Conservation (phyloP, 192 early-diverging fungal genomes). For the Helicostylum pulchrum region DNA sequence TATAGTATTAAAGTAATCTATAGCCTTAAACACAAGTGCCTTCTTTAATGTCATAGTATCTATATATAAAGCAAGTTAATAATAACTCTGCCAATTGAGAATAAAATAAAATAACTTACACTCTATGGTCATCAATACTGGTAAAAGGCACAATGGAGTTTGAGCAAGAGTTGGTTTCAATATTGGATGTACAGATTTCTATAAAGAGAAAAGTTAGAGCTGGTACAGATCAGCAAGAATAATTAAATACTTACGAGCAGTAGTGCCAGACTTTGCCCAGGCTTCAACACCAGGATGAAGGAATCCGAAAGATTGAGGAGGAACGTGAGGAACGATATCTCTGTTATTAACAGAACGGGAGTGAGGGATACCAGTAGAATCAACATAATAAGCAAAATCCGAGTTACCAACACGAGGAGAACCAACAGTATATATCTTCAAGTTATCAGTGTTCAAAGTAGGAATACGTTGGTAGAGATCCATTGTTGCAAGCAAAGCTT, state of each 20-base stretch:
- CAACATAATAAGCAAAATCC: conserved; percentile 12
- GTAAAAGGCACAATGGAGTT: conserved; percentile 19
- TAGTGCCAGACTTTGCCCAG: background rate
- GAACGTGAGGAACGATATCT: conserved; percentile 18
- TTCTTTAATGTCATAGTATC: too few relatives aligned
- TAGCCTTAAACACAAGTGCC: too few relatives aligned
- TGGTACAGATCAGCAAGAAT: background rate
- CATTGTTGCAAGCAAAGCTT: conserved; percentile 22
- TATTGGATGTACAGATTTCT: background rate
- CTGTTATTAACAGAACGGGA: conserved; percentile 8
- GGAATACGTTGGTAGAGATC: conserved; percentile 26
- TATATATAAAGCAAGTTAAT: too few relatives aligned
- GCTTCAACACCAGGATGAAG: conserved; percentile 14
- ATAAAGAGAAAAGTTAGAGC: background rate
- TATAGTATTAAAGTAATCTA: too few relatives aligned
- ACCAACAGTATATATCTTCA: conserved; percentile 17
- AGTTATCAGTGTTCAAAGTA: conserved; percentile 11
- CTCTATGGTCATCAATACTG: conserved; percentile 5
- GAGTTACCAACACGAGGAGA: conserved; percentile 17
- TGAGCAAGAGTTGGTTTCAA: conserved; percentile 3
- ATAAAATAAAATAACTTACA: background rate
- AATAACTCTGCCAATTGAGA: too few relatives aligned
- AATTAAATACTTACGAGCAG: background rate
- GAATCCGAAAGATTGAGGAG: conserved; percentile 10
- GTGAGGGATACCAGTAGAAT: conserved; percentile 5